Conservation (phyloP, 1,139 yeast genomes). For the Kodamaea sp. region DNA sequence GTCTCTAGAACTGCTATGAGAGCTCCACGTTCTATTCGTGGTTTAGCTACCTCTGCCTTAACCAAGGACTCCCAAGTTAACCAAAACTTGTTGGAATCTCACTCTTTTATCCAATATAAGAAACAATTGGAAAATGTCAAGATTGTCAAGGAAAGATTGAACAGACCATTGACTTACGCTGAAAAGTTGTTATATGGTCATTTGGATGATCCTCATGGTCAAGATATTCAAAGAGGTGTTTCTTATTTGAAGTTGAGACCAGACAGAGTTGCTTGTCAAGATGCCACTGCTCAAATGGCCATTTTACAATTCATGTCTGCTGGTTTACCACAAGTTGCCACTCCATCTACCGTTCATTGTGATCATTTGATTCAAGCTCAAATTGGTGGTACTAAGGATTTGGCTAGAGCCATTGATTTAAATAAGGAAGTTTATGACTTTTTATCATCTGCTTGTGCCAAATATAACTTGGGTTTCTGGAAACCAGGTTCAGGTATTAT, state of each 20-base stretch:
- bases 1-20: slow-evolving; percentile 35
- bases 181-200: slow-evolving; percentile 96
- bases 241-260: slow-evolving; percentile 97
- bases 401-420: slow-evolving; percentile 85
- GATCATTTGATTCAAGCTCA: slow-evolving; percentile 99
- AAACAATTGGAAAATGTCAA: slow-evolving; percentile 78
- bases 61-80: slow-evolving; percentile 89
- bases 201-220: slow-evolving; percentile 92
- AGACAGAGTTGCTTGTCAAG: slow-evolving; percentile 99
- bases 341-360: slow-evolving; percentile 98
- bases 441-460: slow-evolving; percentile 90
- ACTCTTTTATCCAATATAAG: slow-evolving; percentile 77
- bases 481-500: slow-evolving; percentile 99
- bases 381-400: slow-evolving; percentile 88
- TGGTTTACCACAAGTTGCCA: slow-evolving; percentile 89
- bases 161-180: slow-evolving; percentile 95
- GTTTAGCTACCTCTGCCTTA: slow-evolving; percentile 70
- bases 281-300: slow-evolving; percentile 99
- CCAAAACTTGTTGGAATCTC: slow-evolving; percentile 87
- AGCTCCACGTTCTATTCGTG: slow-evolving; percentile 49
- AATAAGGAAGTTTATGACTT: slow-evolving; percentile 98
- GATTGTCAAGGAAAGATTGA: slow-evolving; percentile 81
- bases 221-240: slow-evolving; percentile 93
- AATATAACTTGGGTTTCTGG: slow-evolving; percentile 99
- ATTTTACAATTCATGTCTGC: slow-evolving; percentile 98